A percentile compares a stretch with the other conserved stretches of the same genome.
Conservation (phyloP, 768 basidiomycete species). For the Leccinum disarticulatum region DNA sequence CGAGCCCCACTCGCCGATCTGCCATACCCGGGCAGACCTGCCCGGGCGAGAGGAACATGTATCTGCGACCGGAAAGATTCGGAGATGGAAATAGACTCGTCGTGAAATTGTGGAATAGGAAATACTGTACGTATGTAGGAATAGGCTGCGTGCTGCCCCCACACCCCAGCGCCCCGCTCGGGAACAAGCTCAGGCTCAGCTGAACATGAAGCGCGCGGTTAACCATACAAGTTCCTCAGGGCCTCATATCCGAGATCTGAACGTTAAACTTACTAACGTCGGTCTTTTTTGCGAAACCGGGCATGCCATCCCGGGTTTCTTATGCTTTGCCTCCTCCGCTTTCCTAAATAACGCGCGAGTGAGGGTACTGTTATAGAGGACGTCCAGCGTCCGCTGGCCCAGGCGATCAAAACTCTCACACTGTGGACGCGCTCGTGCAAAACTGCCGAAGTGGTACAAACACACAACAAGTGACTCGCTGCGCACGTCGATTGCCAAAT, state of each 20-base stretch:
- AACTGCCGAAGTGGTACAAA: neutral
- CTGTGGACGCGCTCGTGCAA: neutral
- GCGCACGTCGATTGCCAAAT: conserved; percentile 17
- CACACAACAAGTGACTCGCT: neutral
- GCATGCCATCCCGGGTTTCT: conserved; percentile 16
- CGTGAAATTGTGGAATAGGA: neutral
- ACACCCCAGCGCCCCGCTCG: neutral
- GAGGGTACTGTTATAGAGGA: conserved; percentile 3
- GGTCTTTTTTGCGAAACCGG: neutral
- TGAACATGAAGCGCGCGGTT: neutral
- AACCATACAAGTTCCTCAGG: neutral
- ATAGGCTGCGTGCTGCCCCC: neutral
- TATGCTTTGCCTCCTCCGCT: neutral
- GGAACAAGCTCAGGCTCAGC: neutral
- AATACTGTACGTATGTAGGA: neutral
- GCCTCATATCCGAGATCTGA: neutral
- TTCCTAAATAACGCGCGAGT: neutral
- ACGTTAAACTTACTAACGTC: conserved; percentile 8
- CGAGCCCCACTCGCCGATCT: conserved; percentile 8
- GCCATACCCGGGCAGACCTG: conserved; percentile 11
- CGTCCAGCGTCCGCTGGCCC: neutral
- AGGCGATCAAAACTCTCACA: neutral
- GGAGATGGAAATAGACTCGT: conserved; percentile 8
- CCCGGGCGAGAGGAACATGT: conserved; percentile 1
- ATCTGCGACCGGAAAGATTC: conserved; percentile 11